A percentile compares a stretch with the other conserved stretches of the same genome.
Evolutionary conservation across 177 flowering plant species (phyloP).

Genomic region (Vitis hybrid): DNA sequence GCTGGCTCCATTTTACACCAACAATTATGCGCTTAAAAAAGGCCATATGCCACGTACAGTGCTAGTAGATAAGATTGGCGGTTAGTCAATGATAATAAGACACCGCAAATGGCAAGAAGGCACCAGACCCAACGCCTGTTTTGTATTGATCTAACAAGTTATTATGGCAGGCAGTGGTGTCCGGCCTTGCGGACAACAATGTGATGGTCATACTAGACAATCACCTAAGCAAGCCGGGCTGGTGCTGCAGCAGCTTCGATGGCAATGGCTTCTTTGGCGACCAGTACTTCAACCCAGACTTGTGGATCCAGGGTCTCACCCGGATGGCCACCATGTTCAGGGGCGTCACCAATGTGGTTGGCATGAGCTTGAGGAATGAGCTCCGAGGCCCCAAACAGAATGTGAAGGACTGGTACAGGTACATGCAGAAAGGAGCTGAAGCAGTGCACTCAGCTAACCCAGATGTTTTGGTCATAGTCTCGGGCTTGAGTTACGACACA

Average conservation of each 20-base stretch:
- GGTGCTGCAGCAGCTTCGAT: slow-evolving; percentile 84
- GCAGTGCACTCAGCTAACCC: slow-evolving; percentile 67
- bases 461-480: slow-evolving; percentile 49
- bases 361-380: slow-evolving; percentile 91
- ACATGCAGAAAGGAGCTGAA: slow-evolving; percentile 67
- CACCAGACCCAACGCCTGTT: too few species aligned
- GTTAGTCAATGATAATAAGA: too few species aligned
- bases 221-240: slow-evolving; percentile 79
- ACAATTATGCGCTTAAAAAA: too few species aligned
- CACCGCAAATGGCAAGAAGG: too few species aligned
- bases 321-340: slow-evolving; percentile 64
- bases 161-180: slow-evolving; percentile 64
- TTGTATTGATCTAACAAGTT: background rate
- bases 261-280: slow-evolving; percentile 95
- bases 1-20: too few species aligned
- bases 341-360: slow-evolving; percentile 55
- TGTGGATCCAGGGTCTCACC: slow-evolving; percentile 70
- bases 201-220: slow-evolving; percentile 90
- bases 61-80: too few species aligned
- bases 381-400: slow-evolving; percentile 76
- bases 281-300: slow-evolving; percentile 55
- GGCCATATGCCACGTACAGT: too few species aligned
- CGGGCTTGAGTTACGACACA: slow-evolving; percentile 51
- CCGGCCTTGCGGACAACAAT: slow-evolving; percentile 48
- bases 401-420: slow-evolving; percentile 66